Conservation (phyloP, 2,329 filamentous ascomycete genomes). For the Xylariaceae sp. region DNA sequence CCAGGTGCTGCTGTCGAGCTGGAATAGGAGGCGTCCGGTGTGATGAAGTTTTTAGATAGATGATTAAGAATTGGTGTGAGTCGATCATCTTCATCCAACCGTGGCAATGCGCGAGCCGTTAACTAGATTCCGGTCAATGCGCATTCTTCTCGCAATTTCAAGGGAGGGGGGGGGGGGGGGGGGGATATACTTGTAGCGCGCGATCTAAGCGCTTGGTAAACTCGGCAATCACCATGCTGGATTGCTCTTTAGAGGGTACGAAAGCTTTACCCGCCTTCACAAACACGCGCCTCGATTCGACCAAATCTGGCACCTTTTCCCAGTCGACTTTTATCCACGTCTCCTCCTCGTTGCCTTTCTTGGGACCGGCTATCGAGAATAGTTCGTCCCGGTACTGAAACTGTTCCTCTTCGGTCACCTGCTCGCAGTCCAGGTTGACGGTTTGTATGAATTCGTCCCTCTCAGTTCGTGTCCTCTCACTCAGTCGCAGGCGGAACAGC, state of each 20-base stretch:
- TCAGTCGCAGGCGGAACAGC: constrained; percentile 79
- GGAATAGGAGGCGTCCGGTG: constrained; percentile 78
- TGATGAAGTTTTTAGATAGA: constrained; percentile 92
- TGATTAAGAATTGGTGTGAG: constrained; percentile 64
- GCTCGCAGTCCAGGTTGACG: constrained; percentile 78
- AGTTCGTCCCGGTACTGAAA: constrained; percentile 58
- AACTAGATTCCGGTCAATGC: constrained; percentile 45
- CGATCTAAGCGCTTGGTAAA: constrained; percentile 75
- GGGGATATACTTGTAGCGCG: constrained; percentile 64
- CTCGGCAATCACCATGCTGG: constrained; percentile 83
- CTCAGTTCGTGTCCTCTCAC: constrained; percentile 63
- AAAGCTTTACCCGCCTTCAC: constrained; percentile 80
- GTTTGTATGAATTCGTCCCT: constrained; percentile 68
- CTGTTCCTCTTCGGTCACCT: constrained; percentile 73
- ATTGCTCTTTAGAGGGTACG: constrained; percentile 80
- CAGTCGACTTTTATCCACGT: constrained; percentile 96
- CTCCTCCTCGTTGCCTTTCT: constrained; percentile 62
- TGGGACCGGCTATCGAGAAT: constrained; percentile 41
- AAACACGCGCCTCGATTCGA: constrained; percentile 73
- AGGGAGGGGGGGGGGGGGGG: constrained; percentile 8
- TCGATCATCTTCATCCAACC: constrained; percentile 93
- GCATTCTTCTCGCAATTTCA: constrained; percentile 6
- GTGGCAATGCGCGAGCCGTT: constrained; percentile 83
- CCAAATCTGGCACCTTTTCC: constrained; percentile 84
- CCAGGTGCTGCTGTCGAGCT: constrained; percentile 61